Base-by-base conservation (phyloP, 768 basidiomycete genomes). In the Podaxis sp. region DNA sequence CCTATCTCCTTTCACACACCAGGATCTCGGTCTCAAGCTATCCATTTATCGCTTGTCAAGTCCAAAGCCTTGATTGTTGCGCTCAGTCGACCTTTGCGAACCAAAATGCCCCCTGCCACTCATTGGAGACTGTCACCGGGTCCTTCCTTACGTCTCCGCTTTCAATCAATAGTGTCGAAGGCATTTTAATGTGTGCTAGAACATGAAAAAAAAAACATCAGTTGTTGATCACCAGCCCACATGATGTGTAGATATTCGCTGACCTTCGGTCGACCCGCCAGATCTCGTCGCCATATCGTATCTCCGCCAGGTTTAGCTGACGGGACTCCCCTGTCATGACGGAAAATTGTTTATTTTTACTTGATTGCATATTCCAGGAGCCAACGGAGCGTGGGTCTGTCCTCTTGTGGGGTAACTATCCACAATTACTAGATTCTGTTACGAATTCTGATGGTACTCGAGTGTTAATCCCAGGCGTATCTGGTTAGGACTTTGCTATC, bases 321-420 rank as follows among this genome's bases (percentile, higher is more conserved):
- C 58, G 40, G 52, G 59, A 44, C 59, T 60, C 52, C n/a, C 59
- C 54, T 60, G 59, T 33, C 51, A 60, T 33, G 24, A 53, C 59
- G 59, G 59, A 60, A 41, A 51, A 40, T 38, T 60, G 49, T 46
- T 51, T 60, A 60, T 50, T 60, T 60, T 52, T 44, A 10, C 30
- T 4, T 30, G 40, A 24, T 40, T 46, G 24, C 12, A 22, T 48
- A 59, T 49, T 59, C n/a, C 37, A 59, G 50, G 58, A 59, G 51
- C 36, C 48, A 30, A 56, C 40, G 22, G 53, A 22, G 30, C 36
- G 30, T 37, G 40, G 53, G 33, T 61, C 41, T 37, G 52, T 52
- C 60, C 60, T 15, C 33, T 11, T 36, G 30, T 13, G 40, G 60
- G 52, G 52, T 54, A 55, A 44, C 52, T 54, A 33, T 24, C 41